Conservation (phyloP, 768 basidiomycete species). For the Clavaria fumosa region DNA sequence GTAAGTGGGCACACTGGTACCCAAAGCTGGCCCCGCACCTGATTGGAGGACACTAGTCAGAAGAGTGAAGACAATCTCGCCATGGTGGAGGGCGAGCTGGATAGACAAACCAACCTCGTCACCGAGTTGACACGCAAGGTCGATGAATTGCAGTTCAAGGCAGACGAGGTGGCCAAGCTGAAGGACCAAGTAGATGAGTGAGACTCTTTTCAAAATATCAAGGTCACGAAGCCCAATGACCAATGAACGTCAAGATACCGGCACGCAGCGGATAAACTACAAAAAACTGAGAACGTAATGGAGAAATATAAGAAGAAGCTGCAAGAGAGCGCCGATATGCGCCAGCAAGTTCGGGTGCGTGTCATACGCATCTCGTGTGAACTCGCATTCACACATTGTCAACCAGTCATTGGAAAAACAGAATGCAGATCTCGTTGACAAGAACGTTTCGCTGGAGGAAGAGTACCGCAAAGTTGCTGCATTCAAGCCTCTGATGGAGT, state of each 20-base stretch:
- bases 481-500: constrained; percentile 83
- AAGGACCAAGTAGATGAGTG: constrained; percentile 96
- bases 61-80: constrained; percentile 90
- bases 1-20: constrained; percentile 34
- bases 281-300: constrained; percentile 94
- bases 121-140: constrained; percentile 64
- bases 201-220: constrained; percentile 14
- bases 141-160: constrained; percentile 66
- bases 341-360: constrained; percentile 71
- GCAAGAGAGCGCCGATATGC: constrained; percentile 82
- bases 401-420: constrained; percentile 76
- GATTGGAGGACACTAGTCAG: constrained; percentile 39
- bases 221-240: constrained; percentile 2
- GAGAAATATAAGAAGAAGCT: constrained; percentile 99
- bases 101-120: constrained; percentile 55
- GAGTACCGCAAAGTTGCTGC: constrained; percentile 78
- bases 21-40: no score
- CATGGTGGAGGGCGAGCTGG: constrained; percentile 67
- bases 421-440: constrained; percentile 83
- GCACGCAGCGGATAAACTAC: constrained; percentile 81
- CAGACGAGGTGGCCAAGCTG: constrained; percentile 62
- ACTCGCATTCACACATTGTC: constrained; percentile 3
- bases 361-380: no score
- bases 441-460: constrained; percentile 82
- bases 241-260: constrained; percentile 57